Conservation (phyloP, 352 stramenopile species). For the Globisporangium takayamanum region DNA sequence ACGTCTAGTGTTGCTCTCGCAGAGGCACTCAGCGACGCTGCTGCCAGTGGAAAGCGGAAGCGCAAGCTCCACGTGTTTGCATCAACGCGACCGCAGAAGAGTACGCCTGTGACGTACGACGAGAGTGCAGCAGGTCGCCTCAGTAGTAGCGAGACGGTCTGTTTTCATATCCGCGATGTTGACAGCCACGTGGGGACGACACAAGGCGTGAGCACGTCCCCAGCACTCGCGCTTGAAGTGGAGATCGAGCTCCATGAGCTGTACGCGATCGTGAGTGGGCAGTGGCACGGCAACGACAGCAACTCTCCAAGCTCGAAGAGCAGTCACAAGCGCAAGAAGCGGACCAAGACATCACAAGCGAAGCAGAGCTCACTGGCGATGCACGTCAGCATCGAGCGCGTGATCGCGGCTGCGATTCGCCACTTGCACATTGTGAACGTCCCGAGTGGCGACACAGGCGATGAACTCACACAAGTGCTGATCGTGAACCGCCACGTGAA, state of each 20-base stretch:
- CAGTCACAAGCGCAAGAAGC: background rate
- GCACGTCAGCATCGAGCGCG: constrained; percentile 28
- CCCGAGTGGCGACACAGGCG: constrained; percentile 7
- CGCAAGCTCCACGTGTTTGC: constrained; percentile 30
- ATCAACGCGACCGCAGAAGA: constrained; percentile 19
- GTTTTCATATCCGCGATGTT: constrained; percentile 27
- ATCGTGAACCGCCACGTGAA: constrained; percentile 39
- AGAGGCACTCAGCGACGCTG: background rate
- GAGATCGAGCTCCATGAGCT: constrained; percentile 24
- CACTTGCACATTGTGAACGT: constrained; percentile 40
- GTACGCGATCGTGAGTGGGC: constrained; percentile 17
- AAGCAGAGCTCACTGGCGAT: background rate
- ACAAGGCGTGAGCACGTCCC: background rate
- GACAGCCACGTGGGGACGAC: background rate
- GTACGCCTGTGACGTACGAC: background rate
- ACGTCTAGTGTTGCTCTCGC: background rate
- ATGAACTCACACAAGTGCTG: constrained; percentile 18
- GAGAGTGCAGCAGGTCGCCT: background rate
- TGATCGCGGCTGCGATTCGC: constrained; percentile 22
- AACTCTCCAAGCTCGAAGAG: background rate
- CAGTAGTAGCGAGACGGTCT: constrained; percentile 12
- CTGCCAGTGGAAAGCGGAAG: constrained; percentile 6
- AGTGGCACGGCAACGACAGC: constrained; percentile 1
- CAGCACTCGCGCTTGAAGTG: constrained; percentile 18
- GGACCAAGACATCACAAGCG: background rate